Conservation (phyloP, 176 grass and related monocot species). For the Aegilops longissima region DNA sequence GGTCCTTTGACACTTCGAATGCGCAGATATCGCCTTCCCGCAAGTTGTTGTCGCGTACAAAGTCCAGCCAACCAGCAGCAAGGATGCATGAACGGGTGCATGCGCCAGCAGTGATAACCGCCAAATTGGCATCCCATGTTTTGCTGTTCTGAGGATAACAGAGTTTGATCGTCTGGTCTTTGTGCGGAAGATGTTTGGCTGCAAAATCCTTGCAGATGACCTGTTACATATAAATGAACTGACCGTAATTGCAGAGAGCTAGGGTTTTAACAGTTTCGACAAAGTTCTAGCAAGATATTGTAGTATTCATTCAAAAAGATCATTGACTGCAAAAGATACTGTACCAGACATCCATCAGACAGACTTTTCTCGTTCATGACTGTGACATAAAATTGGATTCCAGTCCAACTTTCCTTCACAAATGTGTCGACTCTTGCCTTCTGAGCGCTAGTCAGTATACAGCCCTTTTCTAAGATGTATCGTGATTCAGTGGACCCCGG, state of each 20-base stretch:
- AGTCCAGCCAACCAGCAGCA: constrained; percentile 18
- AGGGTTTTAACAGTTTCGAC: neutral
- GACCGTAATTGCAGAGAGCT: neutral
- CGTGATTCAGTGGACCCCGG: neutral
- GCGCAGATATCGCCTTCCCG: constrained; percentile 20
- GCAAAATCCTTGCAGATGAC: neutral
- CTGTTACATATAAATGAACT: neutral
- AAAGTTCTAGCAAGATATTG: too few species aligned
- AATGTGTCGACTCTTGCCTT: neutral
- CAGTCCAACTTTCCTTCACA: neutral
- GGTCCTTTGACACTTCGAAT: constrained; percentile 12
- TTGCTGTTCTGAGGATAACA: neutral
- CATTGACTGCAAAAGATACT: too few species aligned
- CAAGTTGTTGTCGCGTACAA: neutral
- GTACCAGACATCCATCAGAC: neutral
- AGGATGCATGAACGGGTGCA: neutral
- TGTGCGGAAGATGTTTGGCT: neutral
- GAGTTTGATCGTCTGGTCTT: neutral
- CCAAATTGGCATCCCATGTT: neutral
- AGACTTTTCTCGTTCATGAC: neutral
- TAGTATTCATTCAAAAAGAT: neutral
- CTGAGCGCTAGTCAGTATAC: neutral
- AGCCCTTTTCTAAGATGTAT: neutral
- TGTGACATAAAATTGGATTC: neutral
- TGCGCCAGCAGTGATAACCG: neutral